Evolutionary conservation across 2,329 filamentous ascomycete genomes (phyloP).

Genomic region (Xylariales sp.): DNA sequence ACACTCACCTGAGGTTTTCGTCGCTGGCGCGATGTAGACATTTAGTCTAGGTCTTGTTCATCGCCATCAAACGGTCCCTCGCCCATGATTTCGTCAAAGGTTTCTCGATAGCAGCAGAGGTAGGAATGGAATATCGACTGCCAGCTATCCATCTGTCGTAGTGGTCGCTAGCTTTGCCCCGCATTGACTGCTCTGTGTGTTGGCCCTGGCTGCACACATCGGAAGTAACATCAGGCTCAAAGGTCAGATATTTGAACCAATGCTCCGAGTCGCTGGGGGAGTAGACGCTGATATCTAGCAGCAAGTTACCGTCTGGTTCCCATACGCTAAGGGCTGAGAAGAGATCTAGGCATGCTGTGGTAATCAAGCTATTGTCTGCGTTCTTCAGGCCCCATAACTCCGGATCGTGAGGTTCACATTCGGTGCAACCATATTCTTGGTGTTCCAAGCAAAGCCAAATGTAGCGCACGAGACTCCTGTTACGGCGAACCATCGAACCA

Average conservation of each 20-base stretch:
- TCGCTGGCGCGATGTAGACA: too few relatives aligned
- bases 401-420: neutral
- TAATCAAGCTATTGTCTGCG: slow-evolving; percentile 19
- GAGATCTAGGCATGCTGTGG: slow-evolving; percentile 24
- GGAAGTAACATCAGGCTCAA: slow-evolving; percentile 18
- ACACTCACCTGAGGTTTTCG: too few relatives aligned
- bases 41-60: too few relatives aligned
- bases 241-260: slow-evolving; percentile 31
- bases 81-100: slow-evolving; percentile 28
- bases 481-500: slow-evolving; percentile 23
- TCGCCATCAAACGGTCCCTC: slow-evolving; percentile 23
- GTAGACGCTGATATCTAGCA: slow-evolving; percentile 33
- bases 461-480: slow-evolving; percentile 21
- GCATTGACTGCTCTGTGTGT: too few relatives aligned
- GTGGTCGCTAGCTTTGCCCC: slow-evolving; percentile 12
- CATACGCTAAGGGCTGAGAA: slow-evolving; percentile 27
- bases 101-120: neutral
- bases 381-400: neutral
- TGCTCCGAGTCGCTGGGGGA: slow-evolving; percentile 32
- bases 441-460: slow-evolving; percentile 28
- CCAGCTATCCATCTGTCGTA: slow-evolving; percentile 24
- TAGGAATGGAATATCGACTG: slow-evolving; percentile 16
- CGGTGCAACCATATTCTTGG: slow-evolving; percentile 23
- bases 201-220: slow-evolving; percentile 8
- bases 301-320: slow-evolving; percentile 27